A percentile compares a stretch with the other conserved stretches of the same genome.
phyloP scores from a whole-genome alignment of 108 stramenopile species.

The Epipyxis sp. region DNA sequence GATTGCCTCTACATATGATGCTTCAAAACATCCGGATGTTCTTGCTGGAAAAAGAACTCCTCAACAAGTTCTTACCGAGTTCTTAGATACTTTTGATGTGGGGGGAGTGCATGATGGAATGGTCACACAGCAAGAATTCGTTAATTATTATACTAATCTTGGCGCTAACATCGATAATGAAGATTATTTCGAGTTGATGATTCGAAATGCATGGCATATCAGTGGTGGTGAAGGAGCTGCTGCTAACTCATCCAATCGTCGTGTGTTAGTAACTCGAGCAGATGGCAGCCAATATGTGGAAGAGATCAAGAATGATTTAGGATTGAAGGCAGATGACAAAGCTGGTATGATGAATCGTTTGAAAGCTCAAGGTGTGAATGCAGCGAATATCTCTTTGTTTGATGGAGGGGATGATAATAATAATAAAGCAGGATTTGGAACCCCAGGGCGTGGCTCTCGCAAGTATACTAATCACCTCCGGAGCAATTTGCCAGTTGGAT shows the following conservation, averaged over 20 bases:
- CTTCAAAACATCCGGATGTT: constrained; percentile 44
- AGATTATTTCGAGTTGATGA: constrained; percentile 51
- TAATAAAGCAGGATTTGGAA: background rate
- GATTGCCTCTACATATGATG: constrained; percentile 39
- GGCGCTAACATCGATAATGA: constrained; percentile 41
- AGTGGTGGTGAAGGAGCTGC: constrained; percentile 34
- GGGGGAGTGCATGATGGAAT: constrained; percentile 3
- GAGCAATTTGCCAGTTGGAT: background rate
- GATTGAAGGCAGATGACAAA: constrained; percentile 11
- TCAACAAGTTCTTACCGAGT: constrained; percentile 15
- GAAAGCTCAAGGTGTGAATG: background rate
- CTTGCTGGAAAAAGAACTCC: background rate
- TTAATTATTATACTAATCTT: constrained; percentile 48
- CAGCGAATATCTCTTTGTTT: background rate
- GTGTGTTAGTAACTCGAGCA: constrained; percentile 31
- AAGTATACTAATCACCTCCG: background rate
- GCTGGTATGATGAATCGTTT: background rate
- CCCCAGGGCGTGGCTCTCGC: background rate
- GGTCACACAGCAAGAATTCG: constrained; percentile 45
- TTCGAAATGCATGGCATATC: constrained; percentile 55
- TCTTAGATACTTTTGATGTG: constrained; percentile 34
- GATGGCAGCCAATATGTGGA: constrained; percentile 32
- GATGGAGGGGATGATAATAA: background rate
- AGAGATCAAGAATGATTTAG: constrained; percentile 33
- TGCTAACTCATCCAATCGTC: background rate